Conservation (phyloP, 1,284 basidiomycete species). For the Mrakiaceae sp. region DNA sequence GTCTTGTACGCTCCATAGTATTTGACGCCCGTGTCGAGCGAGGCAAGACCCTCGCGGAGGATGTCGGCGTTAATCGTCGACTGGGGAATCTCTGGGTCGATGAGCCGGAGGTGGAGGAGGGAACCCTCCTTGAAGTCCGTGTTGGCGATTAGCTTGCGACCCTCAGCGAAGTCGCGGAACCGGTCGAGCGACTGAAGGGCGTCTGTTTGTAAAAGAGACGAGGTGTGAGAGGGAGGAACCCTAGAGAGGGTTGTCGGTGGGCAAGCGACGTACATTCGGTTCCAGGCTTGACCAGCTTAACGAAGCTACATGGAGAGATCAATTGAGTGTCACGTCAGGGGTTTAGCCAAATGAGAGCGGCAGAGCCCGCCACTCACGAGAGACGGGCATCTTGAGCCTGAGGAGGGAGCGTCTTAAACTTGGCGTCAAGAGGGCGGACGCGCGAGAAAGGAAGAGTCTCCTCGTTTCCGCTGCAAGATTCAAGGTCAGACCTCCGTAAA, state of each 20-base stretch:
- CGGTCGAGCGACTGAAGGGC: constrained; percentile 68
- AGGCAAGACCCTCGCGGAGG: constrained; percentile 54
- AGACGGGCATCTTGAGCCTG: constrained; percentile 40
- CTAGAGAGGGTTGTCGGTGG: too few relatives aligned
- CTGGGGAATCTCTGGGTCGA: constrained; percentile 62
- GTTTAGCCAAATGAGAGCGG: background rate
- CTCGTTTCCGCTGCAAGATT: constrained; percentile 61
- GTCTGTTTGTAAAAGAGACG: constrained; percentile 37
- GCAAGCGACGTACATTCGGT: constrained; percentile 43
- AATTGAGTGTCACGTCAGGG: background rate
- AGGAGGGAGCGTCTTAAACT: constrained; percentile 71
- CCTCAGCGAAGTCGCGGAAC: constrained; percentile 68
- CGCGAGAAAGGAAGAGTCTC: constrained; percentile 58
- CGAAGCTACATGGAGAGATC: constrained; percentile 46
- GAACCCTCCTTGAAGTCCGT: constrained; percentile 61
- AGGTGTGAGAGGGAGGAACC: too few relatives aligned
- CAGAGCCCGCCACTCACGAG: constrained; percentile 20
- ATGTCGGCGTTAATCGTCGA: constrained; percentile 14
- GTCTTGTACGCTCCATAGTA: constrained; percentile 56
- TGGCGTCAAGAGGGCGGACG: constrained; percentile 69
- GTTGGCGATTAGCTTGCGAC: constrained; percentile 46
- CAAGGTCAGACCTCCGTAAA: background rate
- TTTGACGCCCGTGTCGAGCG: constrained; percentile 59
- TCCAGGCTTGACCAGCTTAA: constrained; percentile 63
- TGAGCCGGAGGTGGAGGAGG: constrained; percentile 69